Conservation (phyloP, 2,329 filamentous ascomycete species). For the Emergomyces pasteurianus region DNA sequence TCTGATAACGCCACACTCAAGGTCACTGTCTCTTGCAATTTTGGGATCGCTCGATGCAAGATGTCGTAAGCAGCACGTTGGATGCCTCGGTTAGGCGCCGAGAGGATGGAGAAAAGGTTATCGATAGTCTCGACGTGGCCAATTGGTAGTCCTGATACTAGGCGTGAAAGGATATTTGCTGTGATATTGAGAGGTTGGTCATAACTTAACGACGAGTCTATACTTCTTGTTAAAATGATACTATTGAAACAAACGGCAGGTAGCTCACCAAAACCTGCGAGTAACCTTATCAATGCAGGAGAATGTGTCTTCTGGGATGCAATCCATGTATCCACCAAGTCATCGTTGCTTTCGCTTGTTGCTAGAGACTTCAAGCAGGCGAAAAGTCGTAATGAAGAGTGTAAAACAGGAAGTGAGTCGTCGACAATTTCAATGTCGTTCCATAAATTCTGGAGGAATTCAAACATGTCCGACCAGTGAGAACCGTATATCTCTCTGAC, state of each 20-base stretch:
- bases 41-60: constrained; percentile 67
- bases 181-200: constrained; percentile 63
- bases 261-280: constrained; percentile 29
- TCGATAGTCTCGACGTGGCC: constrained; percentile 51
- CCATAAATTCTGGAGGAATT: constrained; percentile 50
- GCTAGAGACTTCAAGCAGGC: constrained; percentile 48
- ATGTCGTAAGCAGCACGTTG: constrained; percentile 72
- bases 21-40: constrained; percentile 66
- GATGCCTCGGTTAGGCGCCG: constrained; percentile 60
- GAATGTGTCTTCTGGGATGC: constrained; percentile 49
- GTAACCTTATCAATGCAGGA: constrained; percentile 36
- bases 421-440: constrained; percentile 36
- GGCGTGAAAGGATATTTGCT: constrained; percentile 59
- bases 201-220: constrained; percentile 39
- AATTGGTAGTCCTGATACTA: constrained; percentile 53
- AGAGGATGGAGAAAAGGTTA: constrained; percentile 63
- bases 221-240: constrained; percentile 6
- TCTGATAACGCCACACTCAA: constrained; percentile 53
- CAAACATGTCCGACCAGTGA: constrained; percentile 62
- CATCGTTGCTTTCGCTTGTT: constrained; percentile 61
- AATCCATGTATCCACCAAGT: constrained; percentile 63
- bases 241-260: neutral
- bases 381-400: constrained; percentile 63
- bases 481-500: constrained; percentile 77
- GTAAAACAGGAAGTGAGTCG: constrained; percentile 48